Evolutionary conservation across 768 basidiomycete genomes (phyloP), one percentile per base, ranked within the genome.

Genomic region (Tricholoma furcatifolium): DNA sequence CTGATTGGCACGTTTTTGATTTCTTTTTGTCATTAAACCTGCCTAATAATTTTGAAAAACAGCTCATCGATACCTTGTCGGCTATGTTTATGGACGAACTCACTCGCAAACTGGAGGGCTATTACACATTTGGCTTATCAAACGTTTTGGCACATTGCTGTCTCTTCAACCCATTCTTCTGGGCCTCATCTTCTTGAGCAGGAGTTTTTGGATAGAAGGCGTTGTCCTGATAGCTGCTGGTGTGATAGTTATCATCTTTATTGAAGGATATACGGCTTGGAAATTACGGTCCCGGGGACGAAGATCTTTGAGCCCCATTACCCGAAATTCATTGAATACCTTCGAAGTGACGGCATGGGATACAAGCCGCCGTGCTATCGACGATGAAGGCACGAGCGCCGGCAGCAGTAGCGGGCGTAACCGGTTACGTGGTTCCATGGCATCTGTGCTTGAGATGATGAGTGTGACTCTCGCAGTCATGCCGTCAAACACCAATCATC

Each of bases 361-460:
- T 35, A 63, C 60, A 20, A 63, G 59, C 17, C 70, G 69, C 43
- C 65, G 62, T 6, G 63, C 64, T 20, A 62, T 75, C 24, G 77
- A 81, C 41, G 82, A 81, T 50, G 80, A 81, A 56, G 78, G 73
- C 54, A 74, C 72, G 11, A 79, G 79, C 56, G 70, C 78, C 47
- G 73, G 68, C 35, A 76, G 74, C 43, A 77, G 74, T 60, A 78
- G 70, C 55, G 67, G 67, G 20, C 60, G 64, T 36, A 76, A 77
- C n/a, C 72, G 79, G 21, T 65, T 75, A 38, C 80, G 88, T 52
- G 84, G 86, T 6, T 91, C 88, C 3, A 87, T 90, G 74, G 87
- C 88, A 5, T 86, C 85, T 35, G 87, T 92, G 44, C 72, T 92
- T 53, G 88, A 91, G 63, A 88, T 92, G 87, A 90, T 92, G 85